Evolutionary conservation across 1,284 basidiomycete species (phyloP).

Genomic region (Taiwanofungus camphoratus): DNA sequence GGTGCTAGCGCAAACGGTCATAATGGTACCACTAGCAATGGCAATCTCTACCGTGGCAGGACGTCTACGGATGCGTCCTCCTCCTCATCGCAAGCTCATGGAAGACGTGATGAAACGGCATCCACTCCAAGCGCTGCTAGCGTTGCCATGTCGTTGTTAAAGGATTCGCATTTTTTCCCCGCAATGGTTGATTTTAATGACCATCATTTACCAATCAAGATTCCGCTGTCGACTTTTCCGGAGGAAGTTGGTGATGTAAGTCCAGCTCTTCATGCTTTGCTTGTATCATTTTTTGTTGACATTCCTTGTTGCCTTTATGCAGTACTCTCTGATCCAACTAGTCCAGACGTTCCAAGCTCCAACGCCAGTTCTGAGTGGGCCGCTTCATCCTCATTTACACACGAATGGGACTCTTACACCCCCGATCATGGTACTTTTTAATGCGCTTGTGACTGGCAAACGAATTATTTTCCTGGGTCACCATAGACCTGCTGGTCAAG

Average conservation of each 20-base stretch:
- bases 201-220: constrained; percentile 77
- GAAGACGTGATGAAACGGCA: constrained; percentile 17
- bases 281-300: not conserved
- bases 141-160: constrained; percentile 39
- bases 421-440: constrained; percentile 92
- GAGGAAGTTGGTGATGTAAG: constrained; percentile 95
- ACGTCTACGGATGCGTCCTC: constrained; percentile 65
- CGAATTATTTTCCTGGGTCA: constrained; percentile 93
- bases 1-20: constrained; percentile 17
- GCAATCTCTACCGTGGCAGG: constrained; percentile 38
- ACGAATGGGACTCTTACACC: constrained; percentile 88
- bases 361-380: constrained; percentile 60
- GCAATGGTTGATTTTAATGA: constrained; percentile 78
- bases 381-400: constrained; percentile 87
- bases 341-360: constrained; percentile 83
- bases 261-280: constrained; percentile 15
- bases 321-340: constrained; percentile 92
- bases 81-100: constrained; percentile 44
- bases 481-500: constrained; percentile 78
- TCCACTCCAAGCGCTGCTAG: constrained; percentile 16
- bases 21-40: constrained; percentile 17
- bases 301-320: constrained; percentile 4
- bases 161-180: constrained; percentile 93
- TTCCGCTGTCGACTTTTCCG: constrained; percentile 80
- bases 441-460: constrained; percentile 90